Base-by-base conservation (phyloP, 495 filamentous ascomycete species). In the Podospora conica region DNA sequence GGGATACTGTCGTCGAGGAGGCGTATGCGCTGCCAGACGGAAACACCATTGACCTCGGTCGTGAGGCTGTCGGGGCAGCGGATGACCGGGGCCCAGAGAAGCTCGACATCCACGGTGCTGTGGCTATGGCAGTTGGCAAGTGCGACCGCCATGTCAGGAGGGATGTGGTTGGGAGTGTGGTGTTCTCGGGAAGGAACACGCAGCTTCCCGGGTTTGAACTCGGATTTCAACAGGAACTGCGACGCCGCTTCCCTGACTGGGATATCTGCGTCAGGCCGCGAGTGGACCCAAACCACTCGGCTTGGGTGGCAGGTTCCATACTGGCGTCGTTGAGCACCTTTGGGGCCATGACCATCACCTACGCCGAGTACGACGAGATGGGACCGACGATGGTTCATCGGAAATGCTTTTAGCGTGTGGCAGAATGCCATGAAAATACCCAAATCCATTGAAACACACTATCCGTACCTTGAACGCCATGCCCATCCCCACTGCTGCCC, bases 1-100 rank as follows among this genome's bases (percentile, higher is more conserved):
- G 28, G 9, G 28, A 4, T 12, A 20, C 9, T 0, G 27, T 7
- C 3, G 11, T 40, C 79, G 95, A 98, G 89, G 97, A 97, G 88
- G 97, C 95, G 53, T 98, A 98, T 82, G 93, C 97, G 82, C 92
- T 98, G 84, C 95, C 95, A 71, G 95, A 98, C 73, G 95, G 95
- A 69, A 96, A 98, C 84, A 94, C 98, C 81, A 98, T 98, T 85
- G 97, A 93, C 79, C 97, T 97, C 80, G 95, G 96, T 71, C 96
- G 97, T 85, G 95, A 97, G 86, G 92, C 96, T 75, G 97, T 98
- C 90, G 91, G 95, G 80, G 93, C 92, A 77, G 94, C 96, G 68
- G 96, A 98, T 90, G 90, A 87, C 82, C 93, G 93, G 73, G 95
- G 96, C 83, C 96, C 97, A 83, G 95, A 98, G 83, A 93, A 96